Conservation (phyloP, 169 alveolate genomes). For the Pseudocohnilembus persalinus region DNA sequence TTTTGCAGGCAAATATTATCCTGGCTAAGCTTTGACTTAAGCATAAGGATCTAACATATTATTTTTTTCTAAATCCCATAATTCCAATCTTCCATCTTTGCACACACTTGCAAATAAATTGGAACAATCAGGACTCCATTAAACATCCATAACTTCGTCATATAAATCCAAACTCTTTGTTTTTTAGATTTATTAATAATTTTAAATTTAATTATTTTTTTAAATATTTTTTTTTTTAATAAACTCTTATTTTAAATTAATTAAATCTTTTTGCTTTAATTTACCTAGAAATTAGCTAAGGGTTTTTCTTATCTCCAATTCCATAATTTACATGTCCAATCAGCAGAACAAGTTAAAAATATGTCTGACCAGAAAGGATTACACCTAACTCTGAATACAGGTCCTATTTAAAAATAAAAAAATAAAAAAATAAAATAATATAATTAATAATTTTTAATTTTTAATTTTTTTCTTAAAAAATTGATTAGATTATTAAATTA, state of each 20-base stretch:
- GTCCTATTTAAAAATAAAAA: constrained; percentile 42
- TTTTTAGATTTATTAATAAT: constrained; percentile 36
- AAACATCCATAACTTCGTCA: constrained; percentile 82
- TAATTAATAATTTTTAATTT: too few species aligned
- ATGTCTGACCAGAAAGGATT: constrained; percentile 84
- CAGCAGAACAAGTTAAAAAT: constrained; percentile 89
- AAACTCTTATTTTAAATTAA: neutral
- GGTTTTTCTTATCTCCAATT: constrained; percentile 75
- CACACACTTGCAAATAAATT: constrained; percentile 85
- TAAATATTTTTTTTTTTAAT: neutral
- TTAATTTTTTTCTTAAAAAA: too few species aligned
- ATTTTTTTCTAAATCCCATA: constrained; percentile 88
- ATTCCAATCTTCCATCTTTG: constrained; percentile 92
- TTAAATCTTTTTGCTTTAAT: neutral
- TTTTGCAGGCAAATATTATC: constrained; percentile 54
- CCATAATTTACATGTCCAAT: constrained; percentile 94
- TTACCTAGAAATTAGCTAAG: constrained; percentile 46
- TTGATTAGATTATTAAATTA: too few species aligned
- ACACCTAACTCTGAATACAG: constrained; percentile 88
- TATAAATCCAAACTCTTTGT: constrained; percentile 62
- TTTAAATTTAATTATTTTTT: neutral
- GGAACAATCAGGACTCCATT: constrained; percentile 85
- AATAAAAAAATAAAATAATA: too few species aligned
- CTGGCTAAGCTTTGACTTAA: constrained; percentile 52
- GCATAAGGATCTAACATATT: constrained; percentile 54